A percentile compares a stretch with the other conserved stretches of the same genome.
Evolutionary conservation across 2,329 filamentous ascomycete genomes (phyloP).

Genomic region (Chaetomiaceae sp.): DNA sequence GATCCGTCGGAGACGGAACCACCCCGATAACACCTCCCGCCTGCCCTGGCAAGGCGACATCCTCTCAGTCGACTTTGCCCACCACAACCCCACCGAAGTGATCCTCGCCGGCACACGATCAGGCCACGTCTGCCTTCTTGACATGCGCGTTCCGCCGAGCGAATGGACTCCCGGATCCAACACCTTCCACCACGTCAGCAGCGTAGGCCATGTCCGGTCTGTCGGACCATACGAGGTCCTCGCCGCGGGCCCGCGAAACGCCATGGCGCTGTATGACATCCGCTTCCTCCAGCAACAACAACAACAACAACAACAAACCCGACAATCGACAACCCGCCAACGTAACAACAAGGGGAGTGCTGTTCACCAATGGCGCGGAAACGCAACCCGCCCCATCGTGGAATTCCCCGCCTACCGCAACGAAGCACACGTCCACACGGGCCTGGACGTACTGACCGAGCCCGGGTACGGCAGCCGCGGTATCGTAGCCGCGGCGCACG

Average conservation of each 20-base stretch:
- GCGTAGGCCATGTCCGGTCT: slow-evolving; percentile 44
- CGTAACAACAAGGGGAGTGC: not conserved
- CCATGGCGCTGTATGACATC: slow-evolving; percentile 54
- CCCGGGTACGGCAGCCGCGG: slow-evolving; percentile 36
- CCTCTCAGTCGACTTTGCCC: slow-evolving; percentile 46
- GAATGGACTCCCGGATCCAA: slow-evolving; percentile 20
- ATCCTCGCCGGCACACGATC: slow-evolving; percentile 49
- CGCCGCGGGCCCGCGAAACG: slow-evolving; percentile 46
- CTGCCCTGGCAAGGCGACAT: slow-evolving; percentile 34
- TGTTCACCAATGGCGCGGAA: not conserved
- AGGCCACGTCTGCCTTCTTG: slow-evolving; percentile 43
- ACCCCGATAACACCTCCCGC: slow-evolving; percentile 14
- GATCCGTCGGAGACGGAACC: not conserved
- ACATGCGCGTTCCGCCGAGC: slow-evolving; percentile 37
- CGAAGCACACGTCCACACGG: slow-evolving; percentile 41
- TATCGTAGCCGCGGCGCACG: slow-evolving; percentile 50
- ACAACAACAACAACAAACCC: slow-evolving; percentile 10
- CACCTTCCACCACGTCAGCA: slow-evolving; percentile 31
- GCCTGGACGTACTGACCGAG: slow-evolving; percentile 42
- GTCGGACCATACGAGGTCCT: slow-evolving; percentile 48
- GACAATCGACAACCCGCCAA: not conserved
- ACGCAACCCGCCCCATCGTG: slow-evolving; percentile 38
- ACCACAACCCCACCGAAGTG: slow-evolving; percentile 37
- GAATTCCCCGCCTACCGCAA: slow-evolving; percentile 50
- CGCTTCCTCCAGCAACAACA: slow-evolving; percentile 36